Evolutionary conservation across 352 stramenopile genomes (phyloP).

Genomic region (Detonula confervacea): DNA sequence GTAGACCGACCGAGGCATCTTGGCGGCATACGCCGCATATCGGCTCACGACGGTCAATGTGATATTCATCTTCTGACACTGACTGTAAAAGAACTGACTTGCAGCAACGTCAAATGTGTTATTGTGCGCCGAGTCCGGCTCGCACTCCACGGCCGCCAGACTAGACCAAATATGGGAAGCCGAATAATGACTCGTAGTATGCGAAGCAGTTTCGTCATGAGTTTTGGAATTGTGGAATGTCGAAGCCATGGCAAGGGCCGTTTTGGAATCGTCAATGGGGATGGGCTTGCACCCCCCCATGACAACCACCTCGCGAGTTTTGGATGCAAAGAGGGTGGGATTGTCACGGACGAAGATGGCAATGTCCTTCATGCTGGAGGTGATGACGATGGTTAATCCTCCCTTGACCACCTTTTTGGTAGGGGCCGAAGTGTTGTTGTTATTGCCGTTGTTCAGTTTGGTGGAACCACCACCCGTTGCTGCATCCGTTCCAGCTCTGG

Average conservation of each 20-base stretch:
- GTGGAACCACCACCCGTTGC: not conserved
- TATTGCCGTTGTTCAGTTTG: not conserved
- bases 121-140: constrained; percentile 60
- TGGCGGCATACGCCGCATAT: constrained; percentile 52
- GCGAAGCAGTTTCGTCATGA: no score
- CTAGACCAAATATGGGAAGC: constrained; percentile 18
- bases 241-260: no score
- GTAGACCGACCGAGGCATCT: constrained; percentile 59
- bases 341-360: constrained; percentile 57
- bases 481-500: constrained; percentile 14
- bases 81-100: constrained; percentile 46
- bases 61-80: constrained; percentile 52
- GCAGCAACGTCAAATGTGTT: constrained; percentile 59
- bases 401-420: constrained; percentile 36
- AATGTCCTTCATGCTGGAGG: constrained; percentile 58
- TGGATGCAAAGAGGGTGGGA: constrained; percentile 51
- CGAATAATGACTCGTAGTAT: not conserved
- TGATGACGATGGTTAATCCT: constrained; percentile 51
- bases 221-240: no score
- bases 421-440: not conserved
- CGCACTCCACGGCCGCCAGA: constrained; percentile 34
- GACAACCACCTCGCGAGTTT: constrained; percentile 53
- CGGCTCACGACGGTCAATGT: constrained; percentile 53
- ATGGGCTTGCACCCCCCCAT: constrained; percentile 58
- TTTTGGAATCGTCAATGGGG: constrained; percentile 11